Evolutionary conservation across 306 rosid species (phyloP).

Genomic region (Elaeagnus macrophylla): DNA sequence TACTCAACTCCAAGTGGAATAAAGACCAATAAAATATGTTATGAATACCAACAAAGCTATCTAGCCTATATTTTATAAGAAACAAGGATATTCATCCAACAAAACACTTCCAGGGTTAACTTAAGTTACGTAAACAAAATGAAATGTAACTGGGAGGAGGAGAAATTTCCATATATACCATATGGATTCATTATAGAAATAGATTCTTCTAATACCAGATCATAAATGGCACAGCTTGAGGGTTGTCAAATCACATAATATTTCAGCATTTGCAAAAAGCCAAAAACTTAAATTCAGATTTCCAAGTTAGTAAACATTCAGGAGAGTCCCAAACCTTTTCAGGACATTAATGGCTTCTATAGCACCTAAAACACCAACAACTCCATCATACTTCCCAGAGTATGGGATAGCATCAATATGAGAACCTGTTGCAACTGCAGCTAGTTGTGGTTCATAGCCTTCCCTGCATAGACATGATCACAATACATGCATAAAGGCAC

Average conservation of each 20-base stretch:
- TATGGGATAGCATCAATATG: slow-evolving; percentile 95
- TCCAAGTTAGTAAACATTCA: slow-evolving; percentile 1
- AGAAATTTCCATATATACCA: neutral
- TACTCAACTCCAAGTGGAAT: slow-evolving; percentile 26
- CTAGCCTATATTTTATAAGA: no score
- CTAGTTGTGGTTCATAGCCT: slow-evolving; percentile 59
- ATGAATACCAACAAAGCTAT: no score
- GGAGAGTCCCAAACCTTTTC: slow-evolving; percentile 49
- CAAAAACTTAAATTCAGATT: slow-evolving; percentile 1
- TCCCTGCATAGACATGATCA: slow-evolving; percentile 45
- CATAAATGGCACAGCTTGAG: slow-evolving; percentile 2
- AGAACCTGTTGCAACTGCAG: slow-evolving; percentile 89
- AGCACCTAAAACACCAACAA: slow-evolving; percentile 96
- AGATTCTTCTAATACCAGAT: slow-evolving; percentile 3
- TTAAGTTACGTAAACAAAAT: no score
- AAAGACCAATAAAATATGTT: neutral
- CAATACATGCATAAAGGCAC: slow-evolving; percentile 3
- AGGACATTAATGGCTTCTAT: slow-evolving; percentile 84
- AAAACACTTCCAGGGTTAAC: no score
- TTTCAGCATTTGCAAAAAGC: neutral
- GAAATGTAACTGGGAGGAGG: neutral
- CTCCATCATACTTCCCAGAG: slow-evolving; percentile 96
- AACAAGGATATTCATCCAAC: no score
- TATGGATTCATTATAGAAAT: neutral
- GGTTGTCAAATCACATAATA: slow-evolving; percentile 11